A percentile compares a stretch with the other conserved stretches of the same genome.
Evolutionary conservation across 768 basidiomycete genomes (phyloP).

Genomic region (Chalciporus sphaerocephalus): DNA sequence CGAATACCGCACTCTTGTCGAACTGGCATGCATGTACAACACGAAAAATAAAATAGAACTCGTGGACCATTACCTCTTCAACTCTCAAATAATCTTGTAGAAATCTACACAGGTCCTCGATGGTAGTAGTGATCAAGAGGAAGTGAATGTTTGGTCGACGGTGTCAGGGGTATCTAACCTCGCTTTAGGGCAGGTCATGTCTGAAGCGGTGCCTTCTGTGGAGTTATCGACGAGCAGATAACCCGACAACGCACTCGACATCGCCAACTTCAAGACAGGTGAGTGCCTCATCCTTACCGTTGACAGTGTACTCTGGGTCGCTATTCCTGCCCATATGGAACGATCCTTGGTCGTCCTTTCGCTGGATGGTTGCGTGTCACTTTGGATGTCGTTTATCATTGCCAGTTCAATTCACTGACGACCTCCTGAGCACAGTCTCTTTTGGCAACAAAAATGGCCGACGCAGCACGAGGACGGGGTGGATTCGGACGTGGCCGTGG

Average conservation of each 20-base stretch:
- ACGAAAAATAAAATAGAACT: not conserved
- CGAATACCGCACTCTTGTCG: slow-evolving; percentile 11
- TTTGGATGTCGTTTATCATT: slow-evolving; percentile 39
- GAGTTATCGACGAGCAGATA: slow-evolving; percentile 6
- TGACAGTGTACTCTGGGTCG: not conserved
- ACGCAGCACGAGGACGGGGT: slow-evolving; percentile 89
- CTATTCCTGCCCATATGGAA: slow-evolving; percentile 1
- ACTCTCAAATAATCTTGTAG: too few species aligned
- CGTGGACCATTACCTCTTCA: not conserved
- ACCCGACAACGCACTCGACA: slow-evolving; percentile 19
- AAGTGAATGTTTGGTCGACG: not conserved
- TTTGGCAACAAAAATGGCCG: slow-evolving; percentile 58
- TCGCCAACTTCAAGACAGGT: slow-evolving; percentile 33
- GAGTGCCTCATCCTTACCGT: slow-evolving; percentile 24
- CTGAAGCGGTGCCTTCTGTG: not conserved
- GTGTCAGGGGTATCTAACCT: slow-evolving; percentile 19
- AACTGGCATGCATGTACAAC: not conserved
- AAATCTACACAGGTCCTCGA: not conserved
- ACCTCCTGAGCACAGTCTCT: slow-evolving; percentile 26
- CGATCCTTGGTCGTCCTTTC: not conserved
- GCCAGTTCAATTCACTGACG: slow-evolving; percentile 20
- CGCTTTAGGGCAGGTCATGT: slow-evolving; percentile 30
- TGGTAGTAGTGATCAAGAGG: slow-evolving; percentile 10
- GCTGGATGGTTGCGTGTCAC: slow-evolving; percentile 47
- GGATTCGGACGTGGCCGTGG: slow-evolving; percentile 86